A percentile compares a stretch with the other conserved stretches of the same genome.
phyloP scores from a whole-genome alignment of 352 stramenopile genomes.

The Pythium phragmiticola region DNA sequence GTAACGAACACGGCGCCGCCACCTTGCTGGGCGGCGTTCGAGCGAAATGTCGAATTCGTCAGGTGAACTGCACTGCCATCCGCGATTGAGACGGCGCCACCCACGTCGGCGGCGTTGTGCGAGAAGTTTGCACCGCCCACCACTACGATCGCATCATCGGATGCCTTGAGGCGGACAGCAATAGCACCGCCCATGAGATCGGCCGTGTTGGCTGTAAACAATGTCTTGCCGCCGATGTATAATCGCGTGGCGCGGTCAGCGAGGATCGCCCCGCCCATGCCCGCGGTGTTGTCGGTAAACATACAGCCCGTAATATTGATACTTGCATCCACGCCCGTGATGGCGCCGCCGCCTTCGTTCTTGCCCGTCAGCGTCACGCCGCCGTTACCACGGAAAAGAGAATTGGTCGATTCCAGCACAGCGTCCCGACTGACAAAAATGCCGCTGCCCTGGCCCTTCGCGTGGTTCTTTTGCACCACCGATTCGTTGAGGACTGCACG shows the following conservation, averaged over 20 bases:
- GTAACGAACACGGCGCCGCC: slow-evolving; percentile 41
- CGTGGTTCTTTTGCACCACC: slow-evolving; percentile 36
- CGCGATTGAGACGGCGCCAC: slow-evolving; percentile 8
- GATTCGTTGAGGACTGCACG: slow-evolving; percentile 31
- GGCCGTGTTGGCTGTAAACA: slow-evolving; percentile 46
- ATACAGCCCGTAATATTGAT: slow-evolving; percentile 33
- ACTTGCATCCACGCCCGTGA: slow-evolving; percentile 40
- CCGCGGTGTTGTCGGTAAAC: slow-evolving; percentile 51
- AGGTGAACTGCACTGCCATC: slow-evolving; percentile 2
- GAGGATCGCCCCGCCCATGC: slow-evolving; percentile 43
- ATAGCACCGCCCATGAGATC: slow-evolving; percentile 51
- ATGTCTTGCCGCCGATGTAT: slow-evolving; percentile 18
- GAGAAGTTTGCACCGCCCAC: background rate
- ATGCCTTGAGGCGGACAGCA: slow-evolving; percentile 18
- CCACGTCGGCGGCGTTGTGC: slow-evolving; percentile 4
- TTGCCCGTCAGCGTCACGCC: slow-evolving; percentile 47
- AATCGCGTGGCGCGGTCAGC: slow-evolving; percentile 36
- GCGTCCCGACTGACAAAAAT: slow-evolving; percentile 54
- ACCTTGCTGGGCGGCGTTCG: slow-evolving; percentile 37
- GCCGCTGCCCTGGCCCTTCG: slow-evolving; percentile 47
- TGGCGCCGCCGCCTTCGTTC: slow-evolving; percentile 53
- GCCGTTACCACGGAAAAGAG: slow-evolving; percentile 38
- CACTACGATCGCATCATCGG: slow-evolving; percentile 2
- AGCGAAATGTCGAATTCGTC: slow-evolving; percentile 26
- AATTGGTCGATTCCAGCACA: slow-evolving; percentile 21